A percentile compares a stretch with the other conserved stretches of the same genome.
Evolutionary conservation across 2,329 filamentous ascomycete species (phyloP).

Genomic region (Botryotinia calthae): DNA sequence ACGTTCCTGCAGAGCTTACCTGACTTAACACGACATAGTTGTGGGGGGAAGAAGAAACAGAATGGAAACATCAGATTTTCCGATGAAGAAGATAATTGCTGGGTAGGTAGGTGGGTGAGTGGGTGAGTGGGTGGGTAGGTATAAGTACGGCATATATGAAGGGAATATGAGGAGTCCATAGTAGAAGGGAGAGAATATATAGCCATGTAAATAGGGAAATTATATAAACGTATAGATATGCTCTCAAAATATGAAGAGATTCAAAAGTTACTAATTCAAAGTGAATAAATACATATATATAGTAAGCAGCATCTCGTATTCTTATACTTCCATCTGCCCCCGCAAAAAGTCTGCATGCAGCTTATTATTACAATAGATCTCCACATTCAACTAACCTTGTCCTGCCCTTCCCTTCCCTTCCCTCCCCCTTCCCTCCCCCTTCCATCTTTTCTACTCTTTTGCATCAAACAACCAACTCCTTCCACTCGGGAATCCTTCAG

Average conservation of each 20-base stretch:
- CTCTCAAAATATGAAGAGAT: background rate
- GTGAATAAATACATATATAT: background rate
- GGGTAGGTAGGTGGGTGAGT: no score
- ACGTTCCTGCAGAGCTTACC: background rate
- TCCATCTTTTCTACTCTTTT: background rate
- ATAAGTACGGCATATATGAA: background rate
- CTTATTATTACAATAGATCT: background rate
- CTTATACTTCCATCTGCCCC: background rate
- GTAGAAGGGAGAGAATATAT: background rate
- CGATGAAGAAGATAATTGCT: background rate
- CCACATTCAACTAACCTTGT: background rate
- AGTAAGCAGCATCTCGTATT: background rate
- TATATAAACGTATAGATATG: background rate
- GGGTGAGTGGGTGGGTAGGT: no score
- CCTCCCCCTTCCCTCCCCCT: background rate
- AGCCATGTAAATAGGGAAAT: background rate
- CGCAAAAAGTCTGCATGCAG: background rate
- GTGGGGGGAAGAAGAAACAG: constrained; percentile 3
- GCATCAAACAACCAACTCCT: background rate
- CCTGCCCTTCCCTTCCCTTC: background rate
- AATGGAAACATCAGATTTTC: background rate
- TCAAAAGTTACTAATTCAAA: background rate
- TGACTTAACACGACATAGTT: background rate
- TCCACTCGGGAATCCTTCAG: background rate
- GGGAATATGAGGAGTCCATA: background rate